phyloP scores from a whole-genome alignment of 768 basidiomycete species.

The Pleurotus platypus region DNA sequence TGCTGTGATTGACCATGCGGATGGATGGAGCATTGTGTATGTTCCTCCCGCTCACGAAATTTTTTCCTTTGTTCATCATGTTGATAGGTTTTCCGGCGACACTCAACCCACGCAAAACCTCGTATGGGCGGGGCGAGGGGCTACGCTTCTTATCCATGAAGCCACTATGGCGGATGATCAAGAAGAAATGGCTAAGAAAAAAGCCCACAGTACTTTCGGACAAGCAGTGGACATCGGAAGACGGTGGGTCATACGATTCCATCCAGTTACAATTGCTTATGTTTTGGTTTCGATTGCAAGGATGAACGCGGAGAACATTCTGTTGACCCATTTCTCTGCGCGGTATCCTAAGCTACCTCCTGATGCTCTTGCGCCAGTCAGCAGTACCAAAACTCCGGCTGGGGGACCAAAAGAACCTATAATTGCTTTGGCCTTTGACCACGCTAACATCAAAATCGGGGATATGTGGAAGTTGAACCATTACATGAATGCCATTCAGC shows the following conservation, averaged over 20 bases:
- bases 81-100: slow-evolving; percentile 85
- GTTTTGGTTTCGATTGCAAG: slow-evolving; percentile 30
- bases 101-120: slow-evolving; percentile 75
- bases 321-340: slow-evolving; percentile 96
- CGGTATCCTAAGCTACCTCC: slow-evolving; percentile 88
- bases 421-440: slow-evolving; percentile 81
- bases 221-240: slow-evolving; percentile 81
- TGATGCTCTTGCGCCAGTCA: slow-evolving; percentile 24
- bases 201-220: slow-evolving; percentile 87
- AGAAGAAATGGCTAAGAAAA: slow-evolving; percentile 62
- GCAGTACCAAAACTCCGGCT: slow-evolving; percentile 9
- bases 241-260: slow-evolving; percentile 42
- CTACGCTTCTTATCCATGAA: slow-evolving; percentile 90
- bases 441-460: slow-evolving; percentile 64
- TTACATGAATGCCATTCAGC: slow-evolving; percentile 71
- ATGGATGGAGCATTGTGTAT: slow-evolving; percentile 78
- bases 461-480: slow-evolving; percentile 85
- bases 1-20: slow-evolving; percentile 56
- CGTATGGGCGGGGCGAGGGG: slow-evolving; percentile 55
- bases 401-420: slow-evolving; percentile 31
- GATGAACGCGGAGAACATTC: slow-evolving; percentile 79
- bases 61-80: neutral
- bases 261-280: neutral
- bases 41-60: slow-evolving; percentile 43
- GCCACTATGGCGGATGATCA: slow-evolving; percentile 90